These are phyloP conservation scores for Chytriomyces sp. DNA, from an alignment of 192 early-diverging fungal species.

Conservation along the genomic window DNA sequence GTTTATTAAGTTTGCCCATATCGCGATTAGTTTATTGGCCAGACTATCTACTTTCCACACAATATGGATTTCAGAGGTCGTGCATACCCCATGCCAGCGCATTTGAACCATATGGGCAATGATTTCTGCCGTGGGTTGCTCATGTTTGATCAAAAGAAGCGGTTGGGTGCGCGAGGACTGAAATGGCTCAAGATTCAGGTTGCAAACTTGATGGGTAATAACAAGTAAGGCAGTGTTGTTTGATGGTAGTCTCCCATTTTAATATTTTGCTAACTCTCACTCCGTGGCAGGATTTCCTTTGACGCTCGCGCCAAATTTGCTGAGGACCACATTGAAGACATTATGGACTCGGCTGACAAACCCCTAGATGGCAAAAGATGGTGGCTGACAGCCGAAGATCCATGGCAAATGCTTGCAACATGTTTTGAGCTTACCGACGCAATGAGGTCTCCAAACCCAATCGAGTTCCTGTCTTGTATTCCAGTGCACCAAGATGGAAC, in stretches of 20 bases:
- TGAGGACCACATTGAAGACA: constrained; percentile 75
- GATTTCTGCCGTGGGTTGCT: constrained; percentile 94
- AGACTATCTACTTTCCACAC: constrained; percentile 95
- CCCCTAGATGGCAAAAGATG: constrained; percentile 77
- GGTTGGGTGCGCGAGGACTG: constrained; percentile 79
- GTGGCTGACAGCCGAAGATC: constrained; percentile 90
- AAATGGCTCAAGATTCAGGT: constrained; percentile 95
- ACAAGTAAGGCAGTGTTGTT: constrained; percentile 64
- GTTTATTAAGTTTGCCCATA: background rate
- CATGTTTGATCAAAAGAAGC: constrained; percentile 79
- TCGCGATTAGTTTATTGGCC: constrained; percentile 71
- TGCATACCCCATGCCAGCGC: constrained; percentile 94
- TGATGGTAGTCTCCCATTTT: constrained; percentile 35
- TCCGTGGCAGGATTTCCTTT: constrained; percentile 64
- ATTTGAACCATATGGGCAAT: constrained; percentile 95
- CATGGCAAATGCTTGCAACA: constrained; percentile 92
- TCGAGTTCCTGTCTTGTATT: constrained; percentile 69
- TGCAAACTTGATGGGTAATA: constrained; percentile 87
- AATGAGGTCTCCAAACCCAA: constrained; percentile 72
- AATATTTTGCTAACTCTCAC: background rate
- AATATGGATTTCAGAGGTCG: constrained; percentile 97
- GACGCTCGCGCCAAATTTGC: constrained; percentile 79
- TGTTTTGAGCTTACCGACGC: constrained; percentile 86
- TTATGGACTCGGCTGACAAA: constrained; percentile 82
- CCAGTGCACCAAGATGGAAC: constrained; percentile 98